phyloP scores from a whole-genome alignment of 805 yeast species.

The Ogataea trehaloabstinens region DNA sequence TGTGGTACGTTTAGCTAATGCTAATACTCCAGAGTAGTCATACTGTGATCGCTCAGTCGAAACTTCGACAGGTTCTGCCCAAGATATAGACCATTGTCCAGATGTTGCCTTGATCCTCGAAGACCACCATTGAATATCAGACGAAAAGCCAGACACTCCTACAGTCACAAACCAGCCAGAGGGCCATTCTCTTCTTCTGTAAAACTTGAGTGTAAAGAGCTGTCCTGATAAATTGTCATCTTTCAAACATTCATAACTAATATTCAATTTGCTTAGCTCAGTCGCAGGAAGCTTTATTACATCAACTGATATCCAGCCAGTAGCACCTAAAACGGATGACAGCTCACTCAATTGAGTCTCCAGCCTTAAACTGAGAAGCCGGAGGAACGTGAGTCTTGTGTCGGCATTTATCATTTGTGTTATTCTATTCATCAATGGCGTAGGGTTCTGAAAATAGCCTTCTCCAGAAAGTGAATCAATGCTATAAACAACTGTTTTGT shows the following conservation, averaged over 20 bases:
- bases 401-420: conserved; percentile 32
- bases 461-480: conserved; percentile 39
- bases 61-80: conserved; percentile 38
- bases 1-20: conserved; percentile 42
- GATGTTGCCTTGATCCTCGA: conserved; percentile 46
- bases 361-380: conserved; percentile 46
- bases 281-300: conserved; percentile 47
- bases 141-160: conserved; percentile 34
- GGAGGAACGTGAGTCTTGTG: conserved; percentile 25
- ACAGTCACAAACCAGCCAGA: conserved; percentile 52
- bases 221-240: conserved; percentile 19
- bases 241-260: conserved; percentile 29
- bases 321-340: conserved; percentile 54
- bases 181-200: conserved; percentile 54
- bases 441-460: conserved; percentile 45
- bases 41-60: conserved; percentile 18
- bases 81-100: conserved; percentile 56
- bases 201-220: conserved; percentile 33
- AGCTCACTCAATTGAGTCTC: conserved; percentile 51
- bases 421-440: conserved; percentile 35
- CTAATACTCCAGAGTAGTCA: conserved; percentile 34
- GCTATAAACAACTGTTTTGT: conserved; percentile 28
- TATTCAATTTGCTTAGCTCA: conserved; percentile 44
- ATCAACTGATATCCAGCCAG: conserved; percentile 67
- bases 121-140: conserved; percentile 50